Evolutionary conservation across 73 alveolate species (phyloP).

Genomic region (Uronychia setigera): DNA sequence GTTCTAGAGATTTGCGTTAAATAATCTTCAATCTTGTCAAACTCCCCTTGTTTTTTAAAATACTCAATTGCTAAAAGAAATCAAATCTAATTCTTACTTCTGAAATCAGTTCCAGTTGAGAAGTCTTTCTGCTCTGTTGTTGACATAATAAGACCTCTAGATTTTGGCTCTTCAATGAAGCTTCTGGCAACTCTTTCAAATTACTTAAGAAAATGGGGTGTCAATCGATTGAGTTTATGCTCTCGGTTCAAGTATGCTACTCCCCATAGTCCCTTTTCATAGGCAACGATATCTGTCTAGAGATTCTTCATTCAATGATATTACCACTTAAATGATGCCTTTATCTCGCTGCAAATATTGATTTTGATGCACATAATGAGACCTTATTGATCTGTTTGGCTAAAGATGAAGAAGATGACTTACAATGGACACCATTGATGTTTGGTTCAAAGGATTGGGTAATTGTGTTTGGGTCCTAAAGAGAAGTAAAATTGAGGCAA

Average conservation of each 20-base stretch:
- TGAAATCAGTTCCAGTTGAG: conserved; percentile 55
- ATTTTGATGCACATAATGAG: no score
- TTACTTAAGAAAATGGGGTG: conserved; percentile 26
- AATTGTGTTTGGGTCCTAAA: no score
- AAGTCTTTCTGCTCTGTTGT: conserved; percentile 15
- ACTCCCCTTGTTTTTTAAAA: conserved; percentile 8
- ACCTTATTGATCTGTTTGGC: no score
- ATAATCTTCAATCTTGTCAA: conserved; percentile 29
- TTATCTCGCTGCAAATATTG: no score
- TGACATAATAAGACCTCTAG: background rate
- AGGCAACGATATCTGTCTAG: no score
- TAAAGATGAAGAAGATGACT: no score
- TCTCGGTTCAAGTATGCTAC: conserved; percentile 23
- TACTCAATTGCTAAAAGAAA: conserved; percentile 11
- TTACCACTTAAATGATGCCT: no score
- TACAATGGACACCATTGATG: no score
- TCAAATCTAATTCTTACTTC: conserved; percentile 5
- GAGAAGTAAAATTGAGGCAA: no score
- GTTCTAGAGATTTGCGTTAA: conserved; percentile 10
- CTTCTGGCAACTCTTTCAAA: conserved; percentile 12
- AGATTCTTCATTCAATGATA: no score
- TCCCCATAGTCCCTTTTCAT: no score
- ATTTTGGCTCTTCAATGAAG: conserved; percentile 10
- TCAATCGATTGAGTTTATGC: conserved; percentile 35
- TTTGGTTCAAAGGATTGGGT: no score